Evolutionary conservation across 805 yeast species (phyloP).

Genomic region (Hanseniaspora taiwanica): DNA sequence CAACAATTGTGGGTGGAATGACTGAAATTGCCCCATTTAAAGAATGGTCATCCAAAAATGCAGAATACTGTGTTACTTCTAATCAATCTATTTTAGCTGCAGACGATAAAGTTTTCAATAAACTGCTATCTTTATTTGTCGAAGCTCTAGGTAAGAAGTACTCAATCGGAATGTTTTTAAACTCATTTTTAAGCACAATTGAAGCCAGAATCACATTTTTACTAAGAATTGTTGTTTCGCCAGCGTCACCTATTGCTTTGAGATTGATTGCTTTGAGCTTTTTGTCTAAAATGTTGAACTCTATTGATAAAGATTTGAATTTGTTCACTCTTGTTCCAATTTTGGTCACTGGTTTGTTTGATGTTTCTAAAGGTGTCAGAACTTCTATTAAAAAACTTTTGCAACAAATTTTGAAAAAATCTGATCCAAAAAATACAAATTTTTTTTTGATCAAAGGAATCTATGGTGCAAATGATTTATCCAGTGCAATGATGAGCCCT

Average conservation of each 20-base stretch:
- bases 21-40: constrained; percentile 16
- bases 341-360: constrained; percentile 39
- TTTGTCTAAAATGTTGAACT: constrained; percentile 23
- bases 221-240: constrained; percentile 41
- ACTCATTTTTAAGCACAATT: constrained; percentile 25
- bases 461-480: constrained; percentile 35
- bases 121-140: constrained; percentile 30
- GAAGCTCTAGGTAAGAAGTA: constrained; percentile 29
- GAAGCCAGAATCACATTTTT: constrained; percentile 45
- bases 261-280: constrained; percentile 37
- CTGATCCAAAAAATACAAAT: constrained; percentile 22
- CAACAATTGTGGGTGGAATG: constrained; percentile 16
- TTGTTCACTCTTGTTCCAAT: constrained; percentile 48
- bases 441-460: constrained; percentile 41
- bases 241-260: constrained; percentile 43
- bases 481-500: constrained; percentile 45
- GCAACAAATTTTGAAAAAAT: constrained; percentile 25
- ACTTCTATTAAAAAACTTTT: constrained; percentile 24
- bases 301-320: constrained; percentile 26
- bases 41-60: constrained; percentile 19
- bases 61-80: constrained; percentile 17
- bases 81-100: constrained; percentile 23
- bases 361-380: constrained; percentile 39
- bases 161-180: constrained; percentile 21
- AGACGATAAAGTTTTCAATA: constrained; percentile 27